A percentile compares a stretch with the other conserved stretches of the same genome.
phyloP scores from a whole-genome alignment of 2,329 filamentous ascomycete species.

The Pestalotiopsis sp. region DNA sequence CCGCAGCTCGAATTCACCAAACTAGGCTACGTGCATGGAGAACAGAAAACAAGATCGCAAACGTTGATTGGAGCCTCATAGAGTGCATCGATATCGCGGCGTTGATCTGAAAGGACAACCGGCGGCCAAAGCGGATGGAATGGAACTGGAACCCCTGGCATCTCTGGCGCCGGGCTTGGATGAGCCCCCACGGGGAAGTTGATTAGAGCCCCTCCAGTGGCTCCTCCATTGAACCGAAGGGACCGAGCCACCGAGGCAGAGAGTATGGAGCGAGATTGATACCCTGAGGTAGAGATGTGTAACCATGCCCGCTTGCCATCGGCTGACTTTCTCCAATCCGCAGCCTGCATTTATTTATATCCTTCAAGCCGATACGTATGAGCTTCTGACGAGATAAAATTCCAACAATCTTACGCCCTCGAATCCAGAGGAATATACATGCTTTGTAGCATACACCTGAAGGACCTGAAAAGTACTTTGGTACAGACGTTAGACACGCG shows the following conservation, averaged over 20 bases:
- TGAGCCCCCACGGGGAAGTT: constrained; percentile 1
- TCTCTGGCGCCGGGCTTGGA: background rate
- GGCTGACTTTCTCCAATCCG: background rate
- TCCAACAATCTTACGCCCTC: background rate
- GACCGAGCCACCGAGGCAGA: constrained; percentile 8
- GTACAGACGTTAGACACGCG: background rate
- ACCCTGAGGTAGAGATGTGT: background rate
- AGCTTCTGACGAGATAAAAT: background rate
- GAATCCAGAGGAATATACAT: background rate
- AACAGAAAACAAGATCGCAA: background rate
- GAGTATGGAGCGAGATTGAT: background rate
- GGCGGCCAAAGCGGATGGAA: background rate
- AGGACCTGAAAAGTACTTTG: background rate
- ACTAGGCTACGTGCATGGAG: background rate
- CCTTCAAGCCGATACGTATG: background rate
- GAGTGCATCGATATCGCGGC: background rate
- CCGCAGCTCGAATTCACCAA: background rate
- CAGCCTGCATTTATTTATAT: background rate
- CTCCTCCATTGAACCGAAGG: constrained; percentile 14
- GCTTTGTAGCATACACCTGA: background rate
- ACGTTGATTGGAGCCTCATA: background rate
- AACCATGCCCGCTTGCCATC: background rate
- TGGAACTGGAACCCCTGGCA: background rate
- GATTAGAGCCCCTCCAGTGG: background rate
- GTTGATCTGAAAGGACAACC: background rate